phyloP scores from a whole-genome alignment of 192 early-diverging fungal genomes.

The Mortierella hygrophila region DNA sequence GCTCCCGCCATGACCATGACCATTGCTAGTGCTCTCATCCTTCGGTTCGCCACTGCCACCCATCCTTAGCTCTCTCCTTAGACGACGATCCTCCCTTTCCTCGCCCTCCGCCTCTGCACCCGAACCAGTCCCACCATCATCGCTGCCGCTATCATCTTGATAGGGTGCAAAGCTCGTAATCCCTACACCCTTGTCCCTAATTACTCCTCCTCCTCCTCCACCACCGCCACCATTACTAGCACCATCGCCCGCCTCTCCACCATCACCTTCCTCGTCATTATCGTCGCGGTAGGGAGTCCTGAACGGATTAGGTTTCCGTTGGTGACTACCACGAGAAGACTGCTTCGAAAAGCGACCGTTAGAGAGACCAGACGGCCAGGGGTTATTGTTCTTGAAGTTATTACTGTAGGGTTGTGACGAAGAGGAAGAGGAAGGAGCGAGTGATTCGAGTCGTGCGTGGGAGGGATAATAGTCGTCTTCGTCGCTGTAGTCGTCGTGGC shows the following conservation, averaged over 20 bases:
- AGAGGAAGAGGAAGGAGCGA: background rate
- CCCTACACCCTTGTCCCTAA: background rate
- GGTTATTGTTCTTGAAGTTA: constrained; percentile 12
- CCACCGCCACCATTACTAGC: background rate
- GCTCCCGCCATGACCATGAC: background rate
- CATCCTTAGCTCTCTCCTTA: background rate
- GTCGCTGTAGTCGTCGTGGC: constrained; percentile 32
- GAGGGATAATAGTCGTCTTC: constrained; percentile 27
- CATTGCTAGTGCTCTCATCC: background rate
- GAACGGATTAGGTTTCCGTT: constrained; percentile 33
- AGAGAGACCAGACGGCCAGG: constrained; percentile 39
- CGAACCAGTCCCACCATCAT: background rate
- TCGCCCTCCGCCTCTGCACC: background rate
- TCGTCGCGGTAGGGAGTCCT: constrained; percentile 19
- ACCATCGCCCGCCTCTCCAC: background rate
- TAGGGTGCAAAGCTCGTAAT: constrained; percentile 19
- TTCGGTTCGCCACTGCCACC: background rate
- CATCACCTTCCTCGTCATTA: constrained; percentile 3
- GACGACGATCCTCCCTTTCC: background rate
- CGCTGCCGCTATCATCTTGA: constrained; percentile 16
- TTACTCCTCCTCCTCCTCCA: background rate
- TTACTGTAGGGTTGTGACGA: background rate
- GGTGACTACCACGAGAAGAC: background rate
- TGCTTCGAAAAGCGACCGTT: constrained; percentile 32
- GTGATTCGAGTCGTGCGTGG: background rate